Percentiles rank a stretch among this genome's conserved stretches.
Evolutionary conservation across 345 rosid genomes (phyloP).

Genomic region (Salix suchowensis): DNA sequence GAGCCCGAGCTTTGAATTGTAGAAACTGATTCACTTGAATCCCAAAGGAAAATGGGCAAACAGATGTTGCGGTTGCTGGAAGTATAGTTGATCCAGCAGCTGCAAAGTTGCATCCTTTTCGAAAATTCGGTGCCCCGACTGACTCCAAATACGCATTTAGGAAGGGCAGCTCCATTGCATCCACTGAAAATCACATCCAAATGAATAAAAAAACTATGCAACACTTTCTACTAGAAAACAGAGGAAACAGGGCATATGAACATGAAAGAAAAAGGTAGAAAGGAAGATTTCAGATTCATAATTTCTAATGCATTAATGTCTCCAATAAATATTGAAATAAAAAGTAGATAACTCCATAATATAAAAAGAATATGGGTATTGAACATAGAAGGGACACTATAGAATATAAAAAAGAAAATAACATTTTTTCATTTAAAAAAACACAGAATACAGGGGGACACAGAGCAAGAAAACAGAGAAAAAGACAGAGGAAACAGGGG

Average conservation of each 20-base stretch:
- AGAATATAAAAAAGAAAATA: neutral
- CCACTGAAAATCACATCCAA: constrained; percentile 47
- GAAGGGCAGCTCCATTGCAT: constrained; percentile 87
- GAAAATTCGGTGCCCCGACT: constrained; percentile 71
- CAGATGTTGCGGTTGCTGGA: constrained; percentile 64
- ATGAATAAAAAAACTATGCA: neutral
- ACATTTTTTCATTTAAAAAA: neutral
- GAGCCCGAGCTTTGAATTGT: constrained; percentile 64
- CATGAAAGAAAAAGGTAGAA: neutral
- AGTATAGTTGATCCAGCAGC: constrained; percentile 79
- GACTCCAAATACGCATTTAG: constrained; percentile 86
- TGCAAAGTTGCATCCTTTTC: constrained; percentile 83
- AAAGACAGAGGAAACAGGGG: neutral
- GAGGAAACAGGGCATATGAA: constrained; percentile 1
- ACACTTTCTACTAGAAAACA: constrained; percentile 6
- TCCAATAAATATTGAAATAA: neutral
- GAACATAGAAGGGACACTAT: neutral
- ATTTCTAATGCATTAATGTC: neutral
- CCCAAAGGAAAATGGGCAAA: constrained; percentile 76
- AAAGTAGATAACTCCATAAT: neutral
- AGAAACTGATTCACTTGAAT: constrained; percentile 80
- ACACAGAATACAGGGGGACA: neutral
- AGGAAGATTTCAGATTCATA: neutral
- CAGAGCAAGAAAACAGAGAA: neutral
- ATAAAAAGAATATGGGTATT: neutral